These are phyloP conservation scores for Lepidium sativum DNA, from an alignment of 345 rosid genomes.

Conservation along the genomic window DNA sequence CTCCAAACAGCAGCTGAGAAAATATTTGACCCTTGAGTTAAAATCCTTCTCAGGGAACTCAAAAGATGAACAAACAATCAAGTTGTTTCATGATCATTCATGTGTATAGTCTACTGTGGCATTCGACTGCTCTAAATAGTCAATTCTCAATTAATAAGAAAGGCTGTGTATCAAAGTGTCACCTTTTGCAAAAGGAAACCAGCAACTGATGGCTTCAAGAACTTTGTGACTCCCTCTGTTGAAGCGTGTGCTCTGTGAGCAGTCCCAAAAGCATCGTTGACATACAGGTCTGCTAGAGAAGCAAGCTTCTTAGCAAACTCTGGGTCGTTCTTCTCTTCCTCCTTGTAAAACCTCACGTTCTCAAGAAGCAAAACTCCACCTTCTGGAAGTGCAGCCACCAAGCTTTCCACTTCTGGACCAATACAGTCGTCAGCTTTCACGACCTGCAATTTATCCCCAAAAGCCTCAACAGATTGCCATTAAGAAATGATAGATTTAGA, in stretches of 20 bases:
- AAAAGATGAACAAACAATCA: not conserved
- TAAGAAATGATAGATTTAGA: not conserved
- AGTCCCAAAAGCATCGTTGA: slow-evolving; percentile 89
- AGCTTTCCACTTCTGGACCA: slow-evolving; percentile 65
- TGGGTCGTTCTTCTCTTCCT: slow-evolving; percentile 94
- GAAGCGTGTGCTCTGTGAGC: slow-evolving; percentile 97
- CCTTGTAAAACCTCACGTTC: slow-evolving; percentile 87
- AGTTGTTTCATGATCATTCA: not conserved
- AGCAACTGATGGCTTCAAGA: slow-evolving; percentile 86
- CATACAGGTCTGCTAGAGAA: slow-evolving; percentile 73
- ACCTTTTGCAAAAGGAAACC: slow-evolving; percentile 97
- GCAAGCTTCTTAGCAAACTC: slow-evolving; percentile 94
- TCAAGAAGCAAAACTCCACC: slow-evolving; percentile 86
- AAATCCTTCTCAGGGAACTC: not conserved
- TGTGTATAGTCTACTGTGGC: not conserved
- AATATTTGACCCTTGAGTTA: not conserved
- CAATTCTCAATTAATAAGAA: not conserved
- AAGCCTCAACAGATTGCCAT: not conserved
- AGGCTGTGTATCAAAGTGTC: not conserved
- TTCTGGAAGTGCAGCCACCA: slow-evolving; percentile 57
- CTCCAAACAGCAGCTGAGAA: not conserved
- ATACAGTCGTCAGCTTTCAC: slow-evolving; percentile 79
- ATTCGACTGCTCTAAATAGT: not conserved
- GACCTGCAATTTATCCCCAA: slow-evolving; percentile 39
- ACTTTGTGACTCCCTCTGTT: slow-evolving; percentile 83